phyloP scores from a whole-genome alignment of 345 rosid species.

The Adansonia digitata region DNA sequence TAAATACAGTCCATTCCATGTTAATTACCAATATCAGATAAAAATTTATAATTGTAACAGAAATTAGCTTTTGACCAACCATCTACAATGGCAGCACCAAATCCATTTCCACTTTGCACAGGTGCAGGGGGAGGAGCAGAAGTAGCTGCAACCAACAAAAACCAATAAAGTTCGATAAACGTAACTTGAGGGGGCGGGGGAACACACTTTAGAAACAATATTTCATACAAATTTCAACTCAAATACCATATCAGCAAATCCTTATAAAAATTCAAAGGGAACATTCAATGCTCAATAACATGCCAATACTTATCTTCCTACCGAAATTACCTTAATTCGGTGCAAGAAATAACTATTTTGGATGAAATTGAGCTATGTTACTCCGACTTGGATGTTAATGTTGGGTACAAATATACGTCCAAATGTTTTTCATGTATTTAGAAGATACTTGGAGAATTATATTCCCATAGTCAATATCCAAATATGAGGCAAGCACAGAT shows the following conservation, averaged over 20 bases:
- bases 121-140: conserved; percentile 22
- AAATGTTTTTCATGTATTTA: no score
- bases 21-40: not conserved
- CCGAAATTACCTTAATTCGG: not conserved
- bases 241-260: not conserved
- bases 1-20: not conserved
- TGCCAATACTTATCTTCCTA: not conserved
- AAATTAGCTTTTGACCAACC: conserved; percentile 13
- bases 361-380: not conserved
- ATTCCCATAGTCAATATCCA: no score
- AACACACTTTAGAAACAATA: not conserved
- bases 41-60: not conserved
- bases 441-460: no score
- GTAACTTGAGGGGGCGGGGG: not conserved
- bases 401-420: no score
- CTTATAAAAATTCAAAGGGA: not conserved
- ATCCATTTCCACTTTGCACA: not conserved
- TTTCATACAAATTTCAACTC: not conserved
- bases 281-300: not conserved
- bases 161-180: not conserved
- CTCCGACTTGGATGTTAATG: no score
- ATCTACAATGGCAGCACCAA: conserved; percentile 20
- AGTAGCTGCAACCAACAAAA: conserved; percentile 6
- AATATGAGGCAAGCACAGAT: no score
- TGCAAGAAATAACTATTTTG: not conserved